phyloP scores from a whole-genome alignment of 164 flowering plant species.

The Litsea cubeba region DNA sequence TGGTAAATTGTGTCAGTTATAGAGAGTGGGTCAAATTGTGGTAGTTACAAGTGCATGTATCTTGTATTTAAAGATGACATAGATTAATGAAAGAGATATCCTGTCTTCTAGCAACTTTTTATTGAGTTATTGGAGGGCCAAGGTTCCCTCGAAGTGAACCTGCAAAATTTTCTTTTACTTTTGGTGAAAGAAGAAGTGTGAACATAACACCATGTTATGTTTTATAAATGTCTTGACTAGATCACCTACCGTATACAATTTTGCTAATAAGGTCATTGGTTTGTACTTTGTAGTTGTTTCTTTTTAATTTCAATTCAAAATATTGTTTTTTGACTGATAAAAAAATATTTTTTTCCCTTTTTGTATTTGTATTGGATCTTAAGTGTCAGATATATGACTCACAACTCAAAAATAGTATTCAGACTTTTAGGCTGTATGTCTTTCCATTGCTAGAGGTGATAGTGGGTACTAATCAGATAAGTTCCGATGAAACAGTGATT shows the following conservation, averaged over 20 bases:
- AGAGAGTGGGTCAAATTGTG: no score
- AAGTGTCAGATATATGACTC: background rate
- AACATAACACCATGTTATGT: no score
- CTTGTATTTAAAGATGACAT: no score
- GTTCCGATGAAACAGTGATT: constrained; percentile 53
- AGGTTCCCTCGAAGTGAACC: no score
- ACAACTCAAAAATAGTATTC: background rate
- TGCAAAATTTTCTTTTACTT: no score
- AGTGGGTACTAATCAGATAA: constrained; percentile 9
- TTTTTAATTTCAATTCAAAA: background rate
- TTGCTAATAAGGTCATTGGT: background rate
- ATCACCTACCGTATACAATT: background rate
- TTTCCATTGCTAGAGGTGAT: background rate
- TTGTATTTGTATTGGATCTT: background rate
- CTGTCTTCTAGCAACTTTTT: no score
- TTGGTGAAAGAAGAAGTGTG: no score
- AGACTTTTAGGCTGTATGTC: background rate
- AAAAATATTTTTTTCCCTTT: background rate
- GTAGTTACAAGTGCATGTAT: no score
- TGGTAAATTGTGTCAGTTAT: no score
- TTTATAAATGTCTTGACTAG: no score
- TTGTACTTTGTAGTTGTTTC: background rate
- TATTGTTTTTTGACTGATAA: background rate
- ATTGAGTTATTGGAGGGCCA: no score
- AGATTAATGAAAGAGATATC: no score